Evolutionary conservation across 2,329 filamentous ascomycete genomes (phyloP), one percentile per base, ranked within the genome.

Genomic region (Neonectria faginata): DNA sequence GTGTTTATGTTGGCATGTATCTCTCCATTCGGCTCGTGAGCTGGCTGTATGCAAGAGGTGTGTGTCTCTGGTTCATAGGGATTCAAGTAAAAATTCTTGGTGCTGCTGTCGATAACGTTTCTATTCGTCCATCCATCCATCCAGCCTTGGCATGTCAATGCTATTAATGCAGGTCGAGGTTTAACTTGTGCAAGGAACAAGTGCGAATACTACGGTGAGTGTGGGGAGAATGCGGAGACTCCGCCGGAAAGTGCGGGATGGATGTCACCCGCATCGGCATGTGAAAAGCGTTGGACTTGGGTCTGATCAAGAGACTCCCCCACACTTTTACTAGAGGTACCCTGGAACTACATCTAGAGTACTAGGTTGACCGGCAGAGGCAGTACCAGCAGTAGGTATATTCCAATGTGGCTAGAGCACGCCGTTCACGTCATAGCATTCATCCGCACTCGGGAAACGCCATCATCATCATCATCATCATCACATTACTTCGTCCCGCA

Each of bases 191-290:
- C 14, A 39, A 39, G 12, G 36, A 39, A 39, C 36, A 39, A 33
- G 31, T 5, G 36, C 36, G 14, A 39, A 36, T 16, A 16, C 25
- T 18, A 51, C 27, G 9, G 44, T 44, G 20, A 53, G 31, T 41
- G 51, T 41, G 51, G 51, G 51, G 51, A 41, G 33, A 48, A 22
- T 42, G 39, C 39, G 39, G 39, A 42, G n/a, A 42, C 39, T 42
- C 39, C 39, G 39, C 39, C n/a, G 39, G n/a, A 42, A 9, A 42
- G 39, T 20, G n/a, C 45, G 25, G 57, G 50, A 52, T 41, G 57
- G 57, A 48, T 31, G 50, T 31, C 51, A 41, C 31, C 47, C 22
- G 27, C 57, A 55, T 60, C 57, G 57, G 57, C 57, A 60, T 60
- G 57, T 60, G 57, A 60, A 60, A 48, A 55, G 50, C 25, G 6